Evolutionary conservation across 2,329 filamentous ascomycete species (phyloP).

Genomic region (Calonectria naviculata): DNA sequence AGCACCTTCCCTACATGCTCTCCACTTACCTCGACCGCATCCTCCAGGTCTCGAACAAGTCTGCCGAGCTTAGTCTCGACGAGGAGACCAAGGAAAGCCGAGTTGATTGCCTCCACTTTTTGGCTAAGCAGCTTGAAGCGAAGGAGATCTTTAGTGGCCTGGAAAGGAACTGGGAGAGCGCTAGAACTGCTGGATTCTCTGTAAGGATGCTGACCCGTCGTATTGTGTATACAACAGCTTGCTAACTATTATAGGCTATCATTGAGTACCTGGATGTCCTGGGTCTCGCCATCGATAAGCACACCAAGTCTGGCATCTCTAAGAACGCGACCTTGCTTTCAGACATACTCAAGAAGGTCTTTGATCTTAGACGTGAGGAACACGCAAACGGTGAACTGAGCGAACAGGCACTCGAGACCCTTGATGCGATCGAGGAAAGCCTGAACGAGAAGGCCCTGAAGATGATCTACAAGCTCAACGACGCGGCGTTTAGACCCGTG

Average conservation of each 20-base stretch:
- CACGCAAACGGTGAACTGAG: slow-evolving; percentile 57
- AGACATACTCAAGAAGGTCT: slow-evolving; percentile 66
- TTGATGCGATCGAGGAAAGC: slow-evolving; percentile 71
- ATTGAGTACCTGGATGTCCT: slow-evolving; percentile 78
- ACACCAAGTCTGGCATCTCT: slow-evolving; percentile 81
- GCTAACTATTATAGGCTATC: slow-evolving; percentile 64
- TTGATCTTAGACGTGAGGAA: slow-evolving; percentile 74
- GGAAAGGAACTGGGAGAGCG: slow-evolving; percentile 76
- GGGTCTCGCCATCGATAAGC: slow-evolving; percentile 77
- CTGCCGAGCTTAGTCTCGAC: slow-evolving; percentile 71
- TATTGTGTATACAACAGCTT: neutral
- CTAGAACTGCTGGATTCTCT: slow-evolving; percentile 69
- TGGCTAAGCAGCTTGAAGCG: slow-evolving; percentile 82
- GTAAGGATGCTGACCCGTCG: slow-evolving; percentile 60
- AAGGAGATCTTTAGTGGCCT: slow-evolving; percentile 81
- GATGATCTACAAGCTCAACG: slow-evolving; percentile 97
- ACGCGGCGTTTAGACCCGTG: slow-evolving; percentile 90
- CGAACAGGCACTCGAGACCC: slow-evolving; percentile 56
- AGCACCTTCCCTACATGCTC: slow-evolving; percentile 91
- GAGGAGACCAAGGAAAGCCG: slow-evolving; percentile 74
- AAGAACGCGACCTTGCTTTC: slow-evolving; percentile 80
- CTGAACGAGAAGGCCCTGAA: slow-evolving; percentile 81
- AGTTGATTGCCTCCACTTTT: slow-evolving; percentile 75
- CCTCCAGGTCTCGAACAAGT: slow-evolving; percentile 77
- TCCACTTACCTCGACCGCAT: slow-evolving; percentile 80